Percentiles rank a stretch among this genome's conserved stretches.
These are phyloP conservation scores for Penicillium sp. DNA, from an alignment of 2,329 filamentous ascomycete species.

Conservation along the genomic window DNA sequence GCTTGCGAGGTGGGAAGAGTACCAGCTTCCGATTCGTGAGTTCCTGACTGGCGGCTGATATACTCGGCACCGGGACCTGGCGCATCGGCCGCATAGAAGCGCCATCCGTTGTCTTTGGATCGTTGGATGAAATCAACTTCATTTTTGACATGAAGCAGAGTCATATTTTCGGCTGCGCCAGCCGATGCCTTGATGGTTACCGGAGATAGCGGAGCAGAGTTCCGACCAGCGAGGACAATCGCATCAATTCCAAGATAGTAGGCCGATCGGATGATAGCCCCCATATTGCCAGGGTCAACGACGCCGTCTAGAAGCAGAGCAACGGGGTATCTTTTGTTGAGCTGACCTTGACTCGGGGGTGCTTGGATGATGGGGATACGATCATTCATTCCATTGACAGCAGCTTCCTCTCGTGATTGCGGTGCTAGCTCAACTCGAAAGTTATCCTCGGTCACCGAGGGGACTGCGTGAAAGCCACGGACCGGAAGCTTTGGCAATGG, in stretches of 20 bases:
- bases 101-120: constrained; percentile 76
- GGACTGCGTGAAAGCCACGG: constrained; percentile 58
- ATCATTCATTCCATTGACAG: constrained; percentile 69
- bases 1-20: constrained; percentile 54
- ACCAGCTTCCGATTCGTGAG: constrained; percentile 46
- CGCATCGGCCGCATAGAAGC: constrained; percentile 74
- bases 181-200: constrained; percentile 85
- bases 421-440: constrained; percentile 66
- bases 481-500: constrained; percentile 76
- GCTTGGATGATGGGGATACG: constrained; percentile 49
- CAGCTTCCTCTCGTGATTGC: constrained; percentile 74
- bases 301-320: constrained; percentile 51
- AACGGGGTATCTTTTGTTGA: constrained; percentile 41
- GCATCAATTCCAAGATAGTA: constrained; percentile 90
- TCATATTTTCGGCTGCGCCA: constrained; percentile 81
- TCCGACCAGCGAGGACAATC: constrained; percentile 74
- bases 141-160: constrained; percentile 70
- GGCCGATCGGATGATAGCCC: constrained; percentile 84
- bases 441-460: constrained; percentile 50
- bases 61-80: constrained; percentile 37
- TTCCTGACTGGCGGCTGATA: constrained; percentile 20
- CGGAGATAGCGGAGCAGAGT: constrained; percentile 74
- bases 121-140: constrained; percentile 70
- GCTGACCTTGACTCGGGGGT: constrained; percentile 8
- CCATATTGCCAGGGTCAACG: constrained; percentile 86